Conservation (phyloP, 345 rosid species). For the Populus pruinosa region DNA sequence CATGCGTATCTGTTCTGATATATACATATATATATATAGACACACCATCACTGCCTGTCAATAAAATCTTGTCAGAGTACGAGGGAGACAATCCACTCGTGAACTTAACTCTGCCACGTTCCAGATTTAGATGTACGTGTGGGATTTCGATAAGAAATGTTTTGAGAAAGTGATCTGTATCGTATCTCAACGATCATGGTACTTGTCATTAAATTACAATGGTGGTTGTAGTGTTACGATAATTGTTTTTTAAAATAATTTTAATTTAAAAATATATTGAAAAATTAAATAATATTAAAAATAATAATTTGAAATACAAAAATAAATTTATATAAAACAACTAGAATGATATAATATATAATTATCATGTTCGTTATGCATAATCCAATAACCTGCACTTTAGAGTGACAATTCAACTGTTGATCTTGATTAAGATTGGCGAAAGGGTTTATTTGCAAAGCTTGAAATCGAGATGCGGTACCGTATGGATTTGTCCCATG, state of each 20-base stretch:
- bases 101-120: constrained; percentile 30
- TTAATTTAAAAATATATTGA: too few species aligned
- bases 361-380: neutral
- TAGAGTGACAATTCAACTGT: neutral
- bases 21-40: neutral
- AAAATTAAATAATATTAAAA: too few species aligned
- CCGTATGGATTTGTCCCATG: neutral
- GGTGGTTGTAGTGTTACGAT: too few species aligned
- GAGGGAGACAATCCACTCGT: constrained; percentile 50
- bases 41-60: constrained; percentile 11
- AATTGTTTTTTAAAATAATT: too few species aligned
- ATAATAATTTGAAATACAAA: too few species aligned
- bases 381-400: neutral
- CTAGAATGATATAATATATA: neutral
- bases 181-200: neutral
- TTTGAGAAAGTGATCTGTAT: neutral
- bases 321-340: neutral
- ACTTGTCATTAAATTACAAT: neutral
- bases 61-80: constrained; percentile 29
- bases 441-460: neutral
- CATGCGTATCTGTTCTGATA: neutral
- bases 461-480: neutral
- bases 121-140: neutral
- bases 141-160: neutral
- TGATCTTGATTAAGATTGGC: neutral